Evolutionary conservation across 352 stramenopile genomes (phyloP).

Genomic region (Pythium rhizo-oryzae): DNA sequence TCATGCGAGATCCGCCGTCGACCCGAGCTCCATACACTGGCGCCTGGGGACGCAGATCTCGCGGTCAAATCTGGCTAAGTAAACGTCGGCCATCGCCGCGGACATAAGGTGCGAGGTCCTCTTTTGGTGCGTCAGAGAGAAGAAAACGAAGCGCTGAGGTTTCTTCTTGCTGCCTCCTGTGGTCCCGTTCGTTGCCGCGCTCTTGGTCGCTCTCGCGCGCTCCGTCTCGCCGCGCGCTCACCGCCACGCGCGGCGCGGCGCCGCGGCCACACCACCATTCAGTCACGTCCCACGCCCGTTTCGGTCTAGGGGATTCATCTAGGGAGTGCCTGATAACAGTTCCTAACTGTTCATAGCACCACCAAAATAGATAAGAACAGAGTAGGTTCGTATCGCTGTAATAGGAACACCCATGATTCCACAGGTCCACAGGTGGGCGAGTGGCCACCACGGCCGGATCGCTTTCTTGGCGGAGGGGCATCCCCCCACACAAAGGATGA

Average conservation of each 20-base stretch:
- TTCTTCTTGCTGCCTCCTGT: too few relatives aligned
- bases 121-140: background rate
- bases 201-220: background rate
- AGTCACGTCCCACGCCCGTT: too few relatives aligned
- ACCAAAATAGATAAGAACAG: background rate
- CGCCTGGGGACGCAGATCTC: background rate
- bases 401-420: background rate
- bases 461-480: background rate
- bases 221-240: too few relatives aligned
- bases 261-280: too few relatives aligned
- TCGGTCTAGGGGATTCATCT: too few relatives aligned
- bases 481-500: background rate
- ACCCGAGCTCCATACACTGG: background rate
- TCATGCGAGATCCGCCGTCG: slow-evolving; percentile 21
- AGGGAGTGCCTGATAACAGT: too few relatives aligned
- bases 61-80: slow-evolving; percentile 39
- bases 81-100: slow-evolving; percentile 21
- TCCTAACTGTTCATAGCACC: too few relatives aligned
- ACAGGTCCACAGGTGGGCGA: background rate
- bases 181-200: background rate
- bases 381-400: background rate
- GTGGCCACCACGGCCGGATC: background rate
- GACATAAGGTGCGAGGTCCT: background rate
- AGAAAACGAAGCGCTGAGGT: background rate
- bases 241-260: too few relatives aligned